These are phyloP conservation scores for Cyberlindnera euphorbiae DNA, from an alignment of 805 yeast species.

Conservation along the genomic window DNA sequence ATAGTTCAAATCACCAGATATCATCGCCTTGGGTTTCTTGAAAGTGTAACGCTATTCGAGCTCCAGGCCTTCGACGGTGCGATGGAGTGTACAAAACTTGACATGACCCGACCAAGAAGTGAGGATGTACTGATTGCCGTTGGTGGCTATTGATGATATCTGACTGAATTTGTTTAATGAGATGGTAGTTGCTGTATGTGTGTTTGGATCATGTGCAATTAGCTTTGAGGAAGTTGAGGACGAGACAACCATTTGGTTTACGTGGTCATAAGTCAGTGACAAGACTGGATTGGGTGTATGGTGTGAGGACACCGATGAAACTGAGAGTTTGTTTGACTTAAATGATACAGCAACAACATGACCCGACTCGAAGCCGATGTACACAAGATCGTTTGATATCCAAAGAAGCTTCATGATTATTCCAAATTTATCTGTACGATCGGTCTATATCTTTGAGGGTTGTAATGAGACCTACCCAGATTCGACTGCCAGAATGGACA, in stretches of 20 bases:
- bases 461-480: constrained; percentile 13
- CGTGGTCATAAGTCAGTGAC: constrained; percentile 32
- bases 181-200: constrained; percentile 1
- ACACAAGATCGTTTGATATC: constrained; percentile 28
- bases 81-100: constrained; percentile 28
- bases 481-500: constrained; percentile 12
- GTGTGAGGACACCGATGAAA: constrained; percentile 17
- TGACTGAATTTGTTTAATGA: constrained; percentile 33
- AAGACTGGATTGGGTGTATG: constrained; percentile 56
- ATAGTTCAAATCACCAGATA: constrained; percentile 24
- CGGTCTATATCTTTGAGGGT: constrained; percentile 15
- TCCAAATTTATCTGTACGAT: constrained; percentile 42
- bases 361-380: constrained; percentile 75
- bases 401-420: constrained; percentile 59
- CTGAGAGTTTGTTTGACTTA: constrained; percentile 3
- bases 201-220: constrained; percentile 24
- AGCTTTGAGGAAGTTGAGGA: constrained; percentile 47
- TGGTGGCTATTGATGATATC: constrained; percentile 25
- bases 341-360: constrained; percentile 37
- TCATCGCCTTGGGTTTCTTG: constrained; percentile 24
- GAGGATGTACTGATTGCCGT: constrained; percentile 26
- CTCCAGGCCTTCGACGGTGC: constrained; percentile 5
- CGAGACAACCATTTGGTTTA: constrained; percentile 29
- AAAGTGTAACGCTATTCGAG: constrained; percentile 17
- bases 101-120: constrained; percentile 51